A percentile compares a stretch with the other conserved stretches of the same genome.
phyloP scores from a whole-genome alignment of 352 stramenopile species.

The Phytophthora pistaciae region DNA sequence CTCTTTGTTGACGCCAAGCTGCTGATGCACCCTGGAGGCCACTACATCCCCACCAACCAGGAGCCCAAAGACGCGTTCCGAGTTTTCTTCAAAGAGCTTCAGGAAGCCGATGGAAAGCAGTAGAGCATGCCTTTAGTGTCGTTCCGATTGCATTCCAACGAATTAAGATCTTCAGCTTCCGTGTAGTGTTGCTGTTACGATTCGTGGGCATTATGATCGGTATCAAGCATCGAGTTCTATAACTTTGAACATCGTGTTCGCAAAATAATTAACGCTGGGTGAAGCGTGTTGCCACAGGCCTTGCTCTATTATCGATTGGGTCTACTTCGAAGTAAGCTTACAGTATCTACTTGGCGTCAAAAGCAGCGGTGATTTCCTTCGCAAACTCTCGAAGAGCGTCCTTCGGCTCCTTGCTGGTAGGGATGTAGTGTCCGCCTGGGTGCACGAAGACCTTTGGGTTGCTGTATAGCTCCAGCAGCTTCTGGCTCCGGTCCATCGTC shows the following conservation, averaged over 20 bases:
- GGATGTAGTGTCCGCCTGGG: slow-evolving; percentile 80
- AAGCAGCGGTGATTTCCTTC: slow-evolving; percentile 42
- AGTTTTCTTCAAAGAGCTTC: slow-evolving; percentile 71
- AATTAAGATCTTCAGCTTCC: too few relatives aligned
- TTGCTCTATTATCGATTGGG: slow-evolving; percentile 10
- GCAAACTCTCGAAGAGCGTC: slow-evolving; percentile 76
- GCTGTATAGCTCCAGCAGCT: slow-evolving; percentile 58
- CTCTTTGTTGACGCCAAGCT: slow-evolving; percentile 65
- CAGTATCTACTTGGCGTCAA: slow-evolving; percentile 18
- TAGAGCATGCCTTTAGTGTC: not conserved
- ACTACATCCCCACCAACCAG: slow-evolving; percentile 91
- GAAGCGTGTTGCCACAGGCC: not conserved
- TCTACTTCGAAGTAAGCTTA: not conserved
- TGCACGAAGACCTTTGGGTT: slow-evolving; percentile 68
- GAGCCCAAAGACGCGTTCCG: slow-evolving; percentile 79
- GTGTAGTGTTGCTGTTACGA: too few relatives aligned
- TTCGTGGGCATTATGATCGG: too few relatives aligned
- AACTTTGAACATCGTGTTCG: too few relatives aligned
- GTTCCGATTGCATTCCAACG: too few relatives aligned
- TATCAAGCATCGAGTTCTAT: too few relatives aligned
- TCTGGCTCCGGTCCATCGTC: slow-evolving; percentile 51
- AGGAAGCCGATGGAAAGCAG: slow-evolving; percentile 23
- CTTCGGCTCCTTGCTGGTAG: slow-evolving; percentile 83
- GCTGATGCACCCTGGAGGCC: slow-evolving; percentile 72
- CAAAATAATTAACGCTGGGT: not conserved